Percentiles rank a stretch among this genome's conserved stretches.
Evolutionary conservation across 352 stramenopile species (phyloP).

Genomic region (Globisporangium acanthophoron): DNA sequence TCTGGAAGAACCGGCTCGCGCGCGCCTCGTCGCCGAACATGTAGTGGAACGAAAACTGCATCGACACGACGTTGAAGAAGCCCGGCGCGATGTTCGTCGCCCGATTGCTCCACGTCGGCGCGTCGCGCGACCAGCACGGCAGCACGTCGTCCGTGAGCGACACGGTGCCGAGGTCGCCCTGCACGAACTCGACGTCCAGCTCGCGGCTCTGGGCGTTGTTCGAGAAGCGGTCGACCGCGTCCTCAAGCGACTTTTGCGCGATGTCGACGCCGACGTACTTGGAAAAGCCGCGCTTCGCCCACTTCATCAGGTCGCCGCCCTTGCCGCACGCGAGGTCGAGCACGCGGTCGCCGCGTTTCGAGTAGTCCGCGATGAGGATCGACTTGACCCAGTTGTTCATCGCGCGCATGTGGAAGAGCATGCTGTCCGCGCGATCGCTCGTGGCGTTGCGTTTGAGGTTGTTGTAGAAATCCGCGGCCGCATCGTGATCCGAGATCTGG

Average conservation of each 20-base stretch:
- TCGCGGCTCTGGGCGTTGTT: conserved; percentile 64
- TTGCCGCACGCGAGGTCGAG: conserved; percentile 98
- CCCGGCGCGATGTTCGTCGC: conserved; percentile 32
- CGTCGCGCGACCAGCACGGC: conserved; percentile 60
- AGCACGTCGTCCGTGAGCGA: conserved; percentile 60
- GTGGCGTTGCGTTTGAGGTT: conserved; percentile 69
- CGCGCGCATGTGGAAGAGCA: conserved; percentile 96
- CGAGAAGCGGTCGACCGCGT: conserved; percentile 87
- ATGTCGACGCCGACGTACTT: conserved; percentile 98
- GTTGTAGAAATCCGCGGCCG: conserved; percentile 81
- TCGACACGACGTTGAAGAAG: conserved; percentile 95
- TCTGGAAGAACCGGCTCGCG: conserved; percentile 92
- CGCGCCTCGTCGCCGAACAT: conserved; percentile 95
- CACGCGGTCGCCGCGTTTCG: conserved; percentile 81
- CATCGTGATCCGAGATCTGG: conserved; percentile 55
- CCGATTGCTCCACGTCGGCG: conserved; percentile 48
- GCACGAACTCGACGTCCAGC: conserved; percentile 72
- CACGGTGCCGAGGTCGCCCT: conserved; percentile 69
- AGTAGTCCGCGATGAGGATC: conserved; percentile 91
- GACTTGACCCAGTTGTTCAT: conserved; percentile 99
- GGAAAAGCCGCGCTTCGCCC: conserved; percentile 86
- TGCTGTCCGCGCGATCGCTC: conserved; percentile 78
- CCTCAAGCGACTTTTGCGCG: conserved; percentile 93
- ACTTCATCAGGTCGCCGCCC: conserved; percentile 98
- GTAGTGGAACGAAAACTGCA: conserved; percentile 99